Evolutionary conservation across 176 grass and related monocot genomes (phyloP).

Genomic region (Raddia guianensis): DNA sequence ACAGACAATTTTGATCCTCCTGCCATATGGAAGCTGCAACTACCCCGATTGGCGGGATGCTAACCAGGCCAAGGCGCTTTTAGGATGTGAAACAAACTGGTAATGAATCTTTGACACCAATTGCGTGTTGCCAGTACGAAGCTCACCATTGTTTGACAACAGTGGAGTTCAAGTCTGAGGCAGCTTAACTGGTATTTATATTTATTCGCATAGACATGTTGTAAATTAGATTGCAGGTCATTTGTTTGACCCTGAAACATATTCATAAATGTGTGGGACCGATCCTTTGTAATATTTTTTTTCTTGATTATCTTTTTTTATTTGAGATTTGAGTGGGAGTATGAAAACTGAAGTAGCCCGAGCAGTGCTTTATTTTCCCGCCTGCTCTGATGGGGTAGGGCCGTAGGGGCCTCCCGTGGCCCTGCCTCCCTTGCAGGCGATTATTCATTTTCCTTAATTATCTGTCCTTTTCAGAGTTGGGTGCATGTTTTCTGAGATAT

Average conservation of each 20-base stretch:
- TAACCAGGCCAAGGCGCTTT: constrained; percentile 34
- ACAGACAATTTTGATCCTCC: constrained; percentile 33
- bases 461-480: too few species aligned
- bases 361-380: not conserved
- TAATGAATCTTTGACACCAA: constrained; percentile 11
- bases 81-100: constrained; percentile 25
- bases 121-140: constrained; percentile 29
- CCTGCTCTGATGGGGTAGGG: not conserved
- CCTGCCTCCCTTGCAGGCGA: not conserved
- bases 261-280: constrained; percentile 33
- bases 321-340: constrained; percentile 33
- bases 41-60: constrained; percentile 26
- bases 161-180: constrained; percentile 30
- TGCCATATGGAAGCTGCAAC: not conserved
- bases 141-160: constrained; percentile 18
- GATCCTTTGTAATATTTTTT: constrained; percentile 37
- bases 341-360: not conserved
- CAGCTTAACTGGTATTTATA: constrained; percentile 41
- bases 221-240: constrained; percentile 52
- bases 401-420: not conserved
- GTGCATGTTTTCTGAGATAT: too few species aligned
- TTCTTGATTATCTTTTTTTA: constrained; percentile 13
- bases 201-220: constrained; percentile 33
- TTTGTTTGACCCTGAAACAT: constrained; percentile 36
- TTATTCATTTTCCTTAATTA: not conserved